Evolutionary conservation across 2,329 filamentous ascomycete genomes (phyloP), one percentile per base, ranked within the genome.

Genomic region (Phaeosphaeria sp.): DNA sequence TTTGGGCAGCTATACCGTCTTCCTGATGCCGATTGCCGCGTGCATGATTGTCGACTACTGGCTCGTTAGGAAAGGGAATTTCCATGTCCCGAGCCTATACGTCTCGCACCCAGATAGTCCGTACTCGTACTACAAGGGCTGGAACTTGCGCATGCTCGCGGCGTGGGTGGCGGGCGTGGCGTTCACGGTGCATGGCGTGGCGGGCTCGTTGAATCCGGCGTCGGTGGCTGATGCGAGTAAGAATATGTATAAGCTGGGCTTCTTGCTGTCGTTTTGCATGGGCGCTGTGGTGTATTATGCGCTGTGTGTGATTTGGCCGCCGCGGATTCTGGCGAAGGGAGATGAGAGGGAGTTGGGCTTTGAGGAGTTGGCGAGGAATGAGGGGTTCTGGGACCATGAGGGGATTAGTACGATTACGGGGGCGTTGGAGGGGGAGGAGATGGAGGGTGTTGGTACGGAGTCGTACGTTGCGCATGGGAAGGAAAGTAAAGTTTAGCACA

Each of bases 21-120:
- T 74, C 60, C 39, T 74, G 49, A 66, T 66, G 64, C 64, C 64
- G 4, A 66, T 66, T 22, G 63, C 59, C 59, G 64, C 64, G 5
- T 63, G 58, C 49, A 66, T 66, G 64, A 60, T 66, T 22, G 45
- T 65, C 15, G 64, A 66, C 47, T 64, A 66, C 51, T 67, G 62
- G 62, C 22, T 54, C 22, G 52, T 66, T 24, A 49, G 64, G n/a
- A 63, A 54, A 22, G 64, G 64, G 13, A 66, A 66, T 22, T 66
- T 66, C 49, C 61, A 66, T 40, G 64, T 66, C 5, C 64, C 64
- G 8, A 64, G 61, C 1, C 40, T 66, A 8, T 66, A 66, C 25
- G 51, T 56, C 40, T 52, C 51, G 9, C 45, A 51, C 15, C 53
- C 56, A 2, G 52, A 54, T 42, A 59, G 57, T 15, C 61, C 64